Evolutionary conservation across 768 basidiomycete species (phyloP), one percentile per base, ranked within the genome.

Genomic region (Rhizopogon sp.): DNA sequence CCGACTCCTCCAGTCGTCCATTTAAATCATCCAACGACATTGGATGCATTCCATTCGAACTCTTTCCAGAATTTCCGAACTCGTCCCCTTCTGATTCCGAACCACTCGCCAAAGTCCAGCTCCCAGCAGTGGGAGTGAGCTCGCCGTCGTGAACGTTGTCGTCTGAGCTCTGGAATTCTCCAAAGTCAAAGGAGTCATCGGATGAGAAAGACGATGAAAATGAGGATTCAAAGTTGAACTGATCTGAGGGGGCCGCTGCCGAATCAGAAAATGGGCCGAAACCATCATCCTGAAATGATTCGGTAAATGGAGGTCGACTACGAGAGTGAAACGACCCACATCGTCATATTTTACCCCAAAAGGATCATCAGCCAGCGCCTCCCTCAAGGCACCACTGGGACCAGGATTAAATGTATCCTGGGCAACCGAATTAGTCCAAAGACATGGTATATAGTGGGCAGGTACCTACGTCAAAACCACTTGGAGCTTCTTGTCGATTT

Each of bases 181-280:
- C 88, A 63, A 91, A 90, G 53, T 86, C 83, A 60, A 90, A 91
- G 8, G 87, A 80, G 4, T 79, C 76, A 45, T 89, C 88, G 35
- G 87, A 86, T 0, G 84, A 80, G 56, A 82, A 79, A 3, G 80
- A 77, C 1, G 80, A 78, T 4, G 76, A 72, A 58, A 82, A 81
- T 2, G 78, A 62, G 2, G 74, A 66, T 3, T 74, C 56, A 53
- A 76, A 74, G 5, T 66, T 80, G 68, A 90, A 88, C 1, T 80
- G 79, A 56, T 86, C 77, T 31, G 75, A 70, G 40, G 71, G 70
- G 0, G 75, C 63, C 1, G 78, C 77, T 1, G 82, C 76, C 2
- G 83, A 64, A 64, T 90, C 88, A 1, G 89, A 84, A 71, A 93
- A 92, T 6, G 90, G 88, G 2, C 90, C 90, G 66, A 90, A 89